These are phyloP conservation scores for Blastocystis sp. DNA, from an alignment of 352 stramenopile genomes.

Conservation along the genomic window DNA sequence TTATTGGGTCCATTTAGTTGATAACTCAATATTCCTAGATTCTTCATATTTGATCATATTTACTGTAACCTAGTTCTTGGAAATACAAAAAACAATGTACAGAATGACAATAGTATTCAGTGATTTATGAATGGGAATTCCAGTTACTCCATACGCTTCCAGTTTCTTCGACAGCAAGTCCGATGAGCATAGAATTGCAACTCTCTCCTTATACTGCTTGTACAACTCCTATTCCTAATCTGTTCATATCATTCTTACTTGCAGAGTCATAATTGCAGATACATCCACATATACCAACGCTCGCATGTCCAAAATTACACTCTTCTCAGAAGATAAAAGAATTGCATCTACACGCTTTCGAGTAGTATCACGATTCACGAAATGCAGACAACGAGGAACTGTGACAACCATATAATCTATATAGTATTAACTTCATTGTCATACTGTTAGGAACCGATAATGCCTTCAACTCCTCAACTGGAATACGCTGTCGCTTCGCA, in stretches of 20 bases:
- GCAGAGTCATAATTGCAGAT: constrained; percentile 5
- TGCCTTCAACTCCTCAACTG: not conserved
- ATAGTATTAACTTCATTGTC: not conserved
- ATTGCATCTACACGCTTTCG: not conserved
- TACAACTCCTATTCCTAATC: constrained; percentile 1
- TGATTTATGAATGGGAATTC: not conserved
- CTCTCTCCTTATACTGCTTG: not conserved
- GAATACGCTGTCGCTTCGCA: not conserved
- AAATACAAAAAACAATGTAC: not conserved
- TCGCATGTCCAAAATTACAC: not conserved
- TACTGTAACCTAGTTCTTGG: not conserved
- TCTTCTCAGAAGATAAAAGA: not conserved
- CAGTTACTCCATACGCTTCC: not conserved
- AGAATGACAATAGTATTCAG: not conserved
- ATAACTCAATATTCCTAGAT: no score
- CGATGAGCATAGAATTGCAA: not conserved
- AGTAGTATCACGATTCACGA: constrained; percentile 46
- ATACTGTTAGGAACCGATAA: not conserved
- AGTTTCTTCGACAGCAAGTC: constrained; percentile 4
- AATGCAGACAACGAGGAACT: not conserved
- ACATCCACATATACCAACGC: constrained; percentile 12
- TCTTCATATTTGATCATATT: no score
- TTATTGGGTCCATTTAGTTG: not conserved
- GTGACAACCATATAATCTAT: not conserved
- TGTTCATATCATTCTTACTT: not conserved